Evolutionary conservation across 169 alveolate genomes (phyloP), one percentile per base, ranked within the genome.

Genomic region (Plasmodium chabaudi): DNA sequence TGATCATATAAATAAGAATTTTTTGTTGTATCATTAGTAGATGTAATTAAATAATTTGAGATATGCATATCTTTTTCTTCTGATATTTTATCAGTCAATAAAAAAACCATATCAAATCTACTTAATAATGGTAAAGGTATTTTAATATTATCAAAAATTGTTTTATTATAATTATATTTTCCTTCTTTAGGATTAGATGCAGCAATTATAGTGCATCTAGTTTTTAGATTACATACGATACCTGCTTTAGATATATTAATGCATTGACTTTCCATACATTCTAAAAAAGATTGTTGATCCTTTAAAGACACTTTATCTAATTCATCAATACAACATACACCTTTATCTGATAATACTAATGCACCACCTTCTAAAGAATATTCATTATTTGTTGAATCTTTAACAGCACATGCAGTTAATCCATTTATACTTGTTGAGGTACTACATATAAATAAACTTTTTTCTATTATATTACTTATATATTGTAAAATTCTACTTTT

Each of bases 241-340:
- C 97, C 97, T 47, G 94, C 97, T 72, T 95, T 94, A 10, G 96
- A 94, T 15, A 95, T 91, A 57, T 94, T 79, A 47, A 95, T 96
- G 21, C 98, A 95, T 34, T 98, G 97, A 86, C 95, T 93, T 89
- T 98, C 99, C 98, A 98, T 97, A 13, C 98, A 98, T 94, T 98
- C 99, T 61, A 94, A 95, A 17, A 97, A 79, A 13, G 97, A 93
- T 12, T 93, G 95, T 82, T 94, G 96, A 63, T 94, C 97, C n/a
- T 92, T 96, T 46, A 92, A 69, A 47, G 92, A 92, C 17, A 96
- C 82, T 65, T 95, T 68, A 47, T 95, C 93, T 75, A 97, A 93
- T 63, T 97, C 99, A 93, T 98, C 99, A 5, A 98, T 96, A 92
- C 99, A 97, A 92, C 99, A 97, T 1, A 96, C 94, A 15, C 99